Evolutionary conservation across 768 basidiomycete species (phyloP).

Genomic region (Rhodotorula toruloides): DNA sequence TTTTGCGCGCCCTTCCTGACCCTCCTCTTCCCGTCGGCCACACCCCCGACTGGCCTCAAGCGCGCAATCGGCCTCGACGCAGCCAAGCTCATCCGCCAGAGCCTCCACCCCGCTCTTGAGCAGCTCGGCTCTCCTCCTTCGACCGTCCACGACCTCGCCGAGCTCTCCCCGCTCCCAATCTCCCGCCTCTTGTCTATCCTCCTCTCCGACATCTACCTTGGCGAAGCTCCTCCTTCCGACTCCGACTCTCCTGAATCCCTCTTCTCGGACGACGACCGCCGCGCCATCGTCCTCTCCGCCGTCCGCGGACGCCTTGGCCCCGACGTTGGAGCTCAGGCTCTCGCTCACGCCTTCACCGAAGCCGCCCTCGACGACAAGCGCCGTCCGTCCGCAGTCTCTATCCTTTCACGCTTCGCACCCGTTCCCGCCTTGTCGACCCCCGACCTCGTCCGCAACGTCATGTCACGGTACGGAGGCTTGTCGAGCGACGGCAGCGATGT

Average conservation of each 20-base stretch:
- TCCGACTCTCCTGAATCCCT: constrained; percentile 2
- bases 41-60: constrained; percentile 63
- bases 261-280: constrained; percentile 16
- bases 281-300: constrained; percentile 15
- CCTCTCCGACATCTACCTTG: constrained; percentile 54
- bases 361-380: constrained; percentile 11
- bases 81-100: constrained; percentile 65
- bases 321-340: constrained; percentile 27
- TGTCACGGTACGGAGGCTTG: constrained; percentile 10
- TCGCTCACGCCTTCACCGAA: constrained; percentile 38
- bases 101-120: constrained; percentile 78
- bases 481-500: constrained; percentile 3
- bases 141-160: constrained; percentile 81
- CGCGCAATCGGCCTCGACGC: constrained; percentile 74
- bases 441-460: constrained; percentile 25
- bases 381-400: constrained; percentile 9
- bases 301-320: constrained; percentile 18
- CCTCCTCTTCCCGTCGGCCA: not conserved
- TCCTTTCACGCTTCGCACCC: constrained; percentile 23
- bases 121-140: constrained; percentile 78
- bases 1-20: constrained; percentile 53
- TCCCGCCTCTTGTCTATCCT: constrained; percentile 75
- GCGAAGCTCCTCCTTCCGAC: not conserved
- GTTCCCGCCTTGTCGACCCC: constrained; percentile 10
- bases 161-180: constrained; percentile 68